Base-by-base conservation (phyloP, 2,329 filamentous ascomycete genomes). In the Beauveria brongniartii region DNA sequence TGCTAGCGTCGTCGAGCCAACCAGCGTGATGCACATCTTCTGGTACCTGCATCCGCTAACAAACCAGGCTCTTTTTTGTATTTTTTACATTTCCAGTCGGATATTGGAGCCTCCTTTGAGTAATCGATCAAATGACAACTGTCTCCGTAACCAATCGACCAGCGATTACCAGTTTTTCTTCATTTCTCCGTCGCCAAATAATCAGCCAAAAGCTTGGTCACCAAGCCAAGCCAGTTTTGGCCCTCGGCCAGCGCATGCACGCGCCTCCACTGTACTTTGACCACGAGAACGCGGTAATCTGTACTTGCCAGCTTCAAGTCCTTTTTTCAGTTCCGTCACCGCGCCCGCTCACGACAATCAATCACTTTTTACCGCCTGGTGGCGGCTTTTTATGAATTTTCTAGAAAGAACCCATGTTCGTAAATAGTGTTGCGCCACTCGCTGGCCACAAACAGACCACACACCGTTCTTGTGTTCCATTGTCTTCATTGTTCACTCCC, bases 1-100 rank as follows among this genome's bases (percentile, higher is more conserved):
- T 44, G 34, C 51, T 59, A 43, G 40, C 53, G 48, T 59, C 56
- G 48, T 59, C 48, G 20, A 59, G 56, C 56, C 56, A 59, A 59
- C 56, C 47, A 34, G 48, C n/a, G 26, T n/a, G 37, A 26, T 20
- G 37, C 20, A 40, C n/a, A n/a, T 48, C 43, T 24, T 10, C 20
- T 48, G 20, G 20, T 26, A 48, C 55, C 30, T 57, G 55, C 30
- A 37, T 48, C 16, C 41, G 20, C 43, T 57, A 41, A 43, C 34
- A 50, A 26, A 26, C 55, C 14, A n/a, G 20, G 18, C 24, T 55
- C 40, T 20, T 34, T 51, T 34, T 4, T n/a, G 28, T 14, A 3
- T 12, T 37, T 37, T 20, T 22, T 6, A 20, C 8, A 28, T 12
- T 34, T 48, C 9, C 24, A 12, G 30, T 34, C 30, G 30, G n/a